phyloP scores from a whole-genome alignment of 768 basidiomycete genomes.

The Gelatoporia subvermispora region DNA sequence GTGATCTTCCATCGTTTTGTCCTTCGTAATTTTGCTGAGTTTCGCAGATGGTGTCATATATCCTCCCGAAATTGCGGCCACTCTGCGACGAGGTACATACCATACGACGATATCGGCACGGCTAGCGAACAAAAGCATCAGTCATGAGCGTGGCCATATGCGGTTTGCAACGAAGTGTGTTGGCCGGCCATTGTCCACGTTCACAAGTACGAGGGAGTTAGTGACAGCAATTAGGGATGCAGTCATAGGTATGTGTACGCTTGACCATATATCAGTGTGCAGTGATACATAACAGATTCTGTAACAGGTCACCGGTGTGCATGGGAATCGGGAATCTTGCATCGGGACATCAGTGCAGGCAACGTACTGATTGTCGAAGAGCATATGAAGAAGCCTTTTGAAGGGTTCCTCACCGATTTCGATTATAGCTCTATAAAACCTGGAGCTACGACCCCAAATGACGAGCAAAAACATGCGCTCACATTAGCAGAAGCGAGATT shows the following conservation, averaged over 20 bases:
- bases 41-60: too few species aligned
- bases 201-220: conserved; percentile 6
- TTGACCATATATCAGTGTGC: not conserved
- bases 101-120: not conserved
- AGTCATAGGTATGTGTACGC: conserved; percentile 1
- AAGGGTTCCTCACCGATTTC: conserved; percentile 3
- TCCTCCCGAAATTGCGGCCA: too few species aligned
- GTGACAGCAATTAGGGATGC: conserved; percentile 8
- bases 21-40: too few species aligned
- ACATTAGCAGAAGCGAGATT: not conserved
- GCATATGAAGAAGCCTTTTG: not conserved
- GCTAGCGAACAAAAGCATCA: not conserved
- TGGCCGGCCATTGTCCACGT: conserved; percentile 3
- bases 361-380: conserved; percentile 15
- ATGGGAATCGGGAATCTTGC: conserved; percentile 9
- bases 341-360: conserved; percentile 14
- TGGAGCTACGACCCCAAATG: not conserved
- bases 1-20: too few species aligned
- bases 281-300: not conserved
- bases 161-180: conserved; percentile 4
- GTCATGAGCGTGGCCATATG: conserved; percentile 8
- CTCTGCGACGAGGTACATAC: too few species aligned
- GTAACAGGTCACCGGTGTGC: conserved; percentile 9
- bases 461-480: not conserved
- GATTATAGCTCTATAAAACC: conserved; percentile 4